These are phyloP conservation scores for Calocybe gangraenosa DNA, from an alignment of 768 basidiomycete genomes.

Conservation along the genomic window DNA sequence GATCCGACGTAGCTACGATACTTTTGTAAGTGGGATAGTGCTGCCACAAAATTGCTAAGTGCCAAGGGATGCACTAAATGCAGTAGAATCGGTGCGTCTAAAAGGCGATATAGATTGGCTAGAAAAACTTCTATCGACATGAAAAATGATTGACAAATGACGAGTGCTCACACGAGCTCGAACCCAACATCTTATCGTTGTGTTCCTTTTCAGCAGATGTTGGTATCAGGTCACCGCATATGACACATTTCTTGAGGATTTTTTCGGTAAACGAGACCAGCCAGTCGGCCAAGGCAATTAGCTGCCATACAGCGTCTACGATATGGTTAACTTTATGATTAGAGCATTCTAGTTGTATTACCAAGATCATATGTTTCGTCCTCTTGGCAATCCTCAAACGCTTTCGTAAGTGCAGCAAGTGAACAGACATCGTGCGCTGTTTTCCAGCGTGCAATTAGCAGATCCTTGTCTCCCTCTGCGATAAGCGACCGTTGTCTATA, in stretches of 20 bases:
- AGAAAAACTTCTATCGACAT: conserved; percentile 1
- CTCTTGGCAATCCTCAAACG: conserved; percentile 66
- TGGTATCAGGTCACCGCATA: conserved; percentile 24
- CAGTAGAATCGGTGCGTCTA: conserved; percentile 42
- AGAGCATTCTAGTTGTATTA: conserved; percentile 18
- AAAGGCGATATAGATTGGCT: conserved; percentile 9
- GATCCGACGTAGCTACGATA: conserved; percentile 52
- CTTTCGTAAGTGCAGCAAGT: conserved; percentile 51
- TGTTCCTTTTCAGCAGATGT: background rate
- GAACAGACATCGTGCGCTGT: conserved; percentile 68
- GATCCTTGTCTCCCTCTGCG: conserved; percentile 24
- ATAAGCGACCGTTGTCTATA: conserved; percentile 30
- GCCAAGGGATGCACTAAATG: conserved; percentile 61
- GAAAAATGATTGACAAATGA: background rate
- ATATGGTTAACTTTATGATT: conserved; percentile 3
- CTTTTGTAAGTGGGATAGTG: conserved; percentile 52
- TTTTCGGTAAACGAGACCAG: conserved; percentile 55
- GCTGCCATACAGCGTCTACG: conserved; percentile 70
- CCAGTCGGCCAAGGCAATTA: conserved; percentile 62
- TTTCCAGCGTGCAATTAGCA: conserved; percentile 46
- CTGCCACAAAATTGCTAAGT: conserved; percentile 44
- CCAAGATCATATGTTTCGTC: conserved; percentile 61
- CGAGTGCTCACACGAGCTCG: conserved; percentile 1
- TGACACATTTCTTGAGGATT: conserved; percentile 53
- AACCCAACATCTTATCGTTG: conserved; percentile 1